These are phyloP conservation scores for Jackrogersella multiformis DNA, from an alignment of 495 filamentous ascomycete species.

Conservation along the genomic window DNA sequence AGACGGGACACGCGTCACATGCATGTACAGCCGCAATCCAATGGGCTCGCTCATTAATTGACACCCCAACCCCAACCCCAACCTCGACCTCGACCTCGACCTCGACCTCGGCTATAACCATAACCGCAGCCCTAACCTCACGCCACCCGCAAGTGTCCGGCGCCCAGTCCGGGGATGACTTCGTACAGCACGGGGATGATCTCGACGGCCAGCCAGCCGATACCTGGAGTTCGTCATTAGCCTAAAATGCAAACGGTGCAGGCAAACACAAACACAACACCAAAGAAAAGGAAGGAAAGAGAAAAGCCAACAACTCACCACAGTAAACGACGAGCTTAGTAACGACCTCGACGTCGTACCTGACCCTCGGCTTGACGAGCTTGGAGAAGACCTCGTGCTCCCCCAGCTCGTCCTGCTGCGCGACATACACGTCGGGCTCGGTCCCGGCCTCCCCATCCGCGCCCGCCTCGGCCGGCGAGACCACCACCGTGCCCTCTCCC, in stretches of 20 bases:
- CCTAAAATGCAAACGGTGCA: not conserved
- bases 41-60: constrained; percentile 2
- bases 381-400: constrained; percentile 86
- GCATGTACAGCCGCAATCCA: constrained; percentile 9
- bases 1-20: constrained; percentile 7
- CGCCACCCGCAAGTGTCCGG: constrained; percentile 41
- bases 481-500: constrained; percentile 63
- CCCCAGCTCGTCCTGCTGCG: constrained; percentile 59
- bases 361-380: constrained; percentile 85
- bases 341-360: constrained; percentile 97
- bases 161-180: constrained; percentile 64
- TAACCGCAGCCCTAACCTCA: constrained; percentile 10
- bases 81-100: too few species aligned
- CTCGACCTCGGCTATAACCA: too few species aligned
- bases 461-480: constrained; percentile 49
- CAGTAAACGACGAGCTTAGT: constrained; percentile 96
- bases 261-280: not conserved
- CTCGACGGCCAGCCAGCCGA: constrained; percentile 78
- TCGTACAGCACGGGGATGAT: constrained; percentile 73
- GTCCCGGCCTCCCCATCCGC: constrained; percentile 24
- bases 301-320: constrained; percentile 63
- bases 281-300: not conserved
- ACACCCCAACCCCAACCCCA: not conserved
- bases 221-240: constrained; percentile 57
- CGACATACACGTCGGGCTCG: constrained; percentile 50